Base-by-base conservation (phyloP, 2,329 filamentous ascomycete species). In the Trichoderma sp. region DNA sequence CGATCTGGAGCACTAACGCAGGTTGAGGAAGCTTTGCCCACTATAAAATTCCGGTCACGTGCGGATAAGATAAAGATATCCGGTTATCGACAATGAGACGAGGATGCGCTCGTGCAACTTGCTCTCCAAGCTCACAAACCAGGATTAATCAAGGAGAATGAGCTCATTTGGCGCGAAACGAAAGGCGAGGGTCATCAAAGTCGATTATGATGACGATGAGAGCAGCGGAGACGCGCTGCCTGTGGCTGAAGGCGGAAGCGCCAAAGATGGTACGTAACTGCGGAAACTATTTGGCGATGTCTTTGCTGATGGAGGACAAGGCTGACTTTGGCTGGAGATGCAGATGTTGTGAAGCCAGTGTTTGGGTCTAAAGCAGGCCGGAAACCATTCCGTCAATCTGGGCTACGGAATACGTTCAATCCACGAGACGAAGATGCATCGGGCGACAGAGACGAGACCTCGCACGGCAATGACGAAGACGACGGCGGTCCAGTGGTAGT, bases 171-270 rank as follows among this genome's bases (percentile, higher is more conserved):
- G 80, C 4, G 78, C 82, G 1, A 89, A 87, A 73, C 80, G 87
- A 71, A 93, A 95, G 73, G 89, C 92, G 56, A 90, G 92, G 71
- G 91, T 93, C 74, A 91, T 97, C 72, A 90, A 88, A 56, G 83
- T 87, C 0, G 83, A 87, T 50, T 91, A 92, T 53, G 87, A 92
- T 54, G 87, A 89, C 13, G 88, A 92, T 4, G 89, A 89, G 1
- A 58, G 67, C 2, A 61, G 67, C 2, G 61, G 70, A 5, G 68
- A 70, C 2, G 61, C 68, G 9, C 45, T 76, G 1, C 60, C 69
- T 0, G 68, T 71, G 25, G 67, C 73, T 2, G 71, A 76, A 50
- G 73, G 74, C 29, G 71, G 70, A 19, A 71, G 71, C 67, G 70
- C 70, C 19, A 71, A 75, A 67, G 76, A 80, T 70, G 79, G 80